Evolutionary conservation across 202 grass and related monocot genomes (phyloP), one percentile per base, ranked within the genome.

Genomic region (Hordeum pubiflorum): DNA sequence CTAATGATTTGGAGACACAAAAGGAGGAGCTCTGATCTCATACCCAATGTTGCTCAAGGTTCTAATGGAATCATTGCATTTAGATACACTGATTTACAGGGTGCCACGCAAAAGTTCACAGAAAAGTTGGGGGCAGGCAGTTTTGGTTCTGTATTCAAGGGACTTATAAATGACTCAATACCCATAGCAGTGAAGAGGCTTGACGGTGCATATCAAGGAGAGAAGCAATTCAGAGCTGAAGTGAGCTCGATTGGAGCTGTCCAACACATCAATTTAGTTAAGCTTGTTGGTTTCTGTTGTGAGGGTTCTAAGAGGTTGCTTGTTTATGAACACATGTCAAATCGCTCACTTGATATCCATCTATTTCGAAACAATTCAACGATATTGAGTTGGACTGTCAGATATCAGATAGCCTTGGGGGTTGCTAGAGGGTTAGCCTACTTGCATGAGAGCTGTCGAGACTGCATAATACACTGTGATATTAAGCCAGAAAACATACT

Each of bases 221-320:
- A 87, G 84, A 90, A 90, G 40, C 84, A 90, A 64, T 90, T 90
- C 29, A 83, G 84, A 39, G 84, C 88, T 22, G 84, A 87, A 82
- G 79, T 90, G 38, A 86, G 79, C 75, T 83, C 88, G 0, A 79
- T 90, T 22, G 88, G 88, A 22, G 46, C 64, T 2, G 50, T 83
- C 79, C 88, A 83, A 22, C 88, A 90, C 74, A 82, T 90, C 60
- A 90, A 90, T 33, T 52, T 90, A 63, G 39, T 83, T 29, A 81
- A 59, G 40, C 52, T 90, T 4, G 61, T 86, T 33, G 88, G 88
- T 17, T 90, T 90, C 23, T 87, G 84, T 60, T 83, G 79, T 13
- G 50, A 82, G 33, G 21, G 44, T 6, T 18, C 59, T 3, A 77
- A 52, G 17, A 83, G 58, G 29, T 38, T 89, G n/a, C 75, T 89